phyloP scores from a whole-genome alignment of 2,329 filamentous ascomycete genomes.

The Botrytis fabae region DNA sequence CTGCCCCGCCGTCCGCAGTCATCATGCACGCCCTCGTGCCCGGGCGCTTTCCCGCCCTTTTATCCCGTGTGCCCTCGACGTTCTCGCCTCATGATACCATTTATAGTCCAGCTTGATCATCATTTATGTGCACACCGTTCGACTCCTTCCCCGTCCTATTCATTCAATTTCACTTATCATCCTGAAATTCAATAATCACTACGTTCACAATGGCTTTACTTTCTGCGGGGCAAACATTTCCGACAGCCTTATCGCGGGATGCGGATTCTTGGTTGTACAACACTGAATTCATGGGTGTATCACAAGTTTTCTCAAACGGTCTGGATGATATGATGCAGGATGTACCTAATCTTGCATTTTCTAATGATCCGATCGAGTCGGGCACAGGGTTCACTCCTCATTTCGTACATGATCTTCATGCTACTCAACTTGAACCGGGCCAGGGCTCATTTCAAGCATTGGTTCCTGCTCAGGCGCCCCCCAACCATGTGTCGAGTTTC shows the following conservation, averaged over 20 bases:
- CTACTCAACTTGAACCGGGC: not conserved
- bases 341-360: not conserved
- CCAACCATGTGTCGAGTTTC: not conserved
- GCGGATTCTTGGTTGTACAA: not conserved
- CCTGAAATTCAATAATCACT: not conserved
- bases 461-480: too few relatives aligned
- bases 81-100: not conserved
- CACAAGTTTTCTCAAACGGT: not conserved
- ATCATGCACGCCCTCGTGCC: slow-evolving; percentile 10
- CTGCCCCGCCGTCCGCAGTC: not conserved
- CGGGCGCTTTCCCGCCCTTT: not conserved
- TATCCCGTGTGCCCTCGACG: not conserved
- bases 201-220: not conserved
- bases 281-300: too few relatives aligned
- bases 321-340: not conserved
- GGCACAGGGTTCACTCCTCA: too few relatives aligned
- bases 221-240: not conserved
- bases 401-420: not conserved
- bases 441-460: not conserved
- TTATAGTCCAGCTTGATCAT: not conserved
- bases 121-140: not conserved
- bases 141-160: not conserved
- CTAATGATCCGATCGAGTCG: not conserved
- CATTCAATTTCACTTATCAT: too few relatives aligned
- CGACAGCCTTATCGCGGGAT: not conserved